Percentiles rank a stretch among this genome's conserved stretches.
Evolutionary conservation across 2,329 filamentous ascomycete genomes (phyloP).

Genomic region (Cladosporium sp.): DNA sequence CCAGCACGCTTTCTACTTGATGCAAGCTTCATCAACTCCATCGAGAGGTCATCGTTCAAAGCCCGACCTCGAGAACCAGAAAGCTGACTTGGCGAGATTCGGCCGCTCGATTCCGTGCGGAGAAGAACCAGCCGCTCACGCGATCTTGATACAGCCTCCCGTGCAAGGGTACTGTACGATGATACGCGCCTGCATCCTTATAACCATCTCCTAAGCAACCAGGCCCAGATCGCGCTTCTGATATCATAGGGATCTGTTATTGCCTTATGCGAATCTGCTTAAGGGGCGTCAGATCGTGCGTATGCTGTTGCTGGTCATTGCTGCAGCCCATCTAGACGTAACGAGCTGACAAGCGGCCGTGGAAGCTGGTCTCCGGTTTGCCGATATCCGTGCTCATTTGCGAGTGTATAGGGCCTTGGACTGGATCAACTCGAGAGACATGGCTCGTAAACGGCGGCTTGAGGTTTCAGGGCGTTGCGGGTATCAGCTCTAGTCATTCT

Average conservation of each 20-base stretch:
- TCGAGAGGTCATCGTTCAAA: background rate
- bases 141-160: no score
- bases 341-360: slow-evolving; percentile 1
- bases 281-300: background rate
- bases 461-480: background rate
- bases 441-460: background rate
- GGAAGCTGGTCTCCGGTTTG: slow-evolving; percentile 5
- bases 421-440: background rate
- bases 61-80: background rate
- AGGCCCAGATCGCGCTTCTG: background rate
- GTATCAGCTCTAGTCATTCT: no score
- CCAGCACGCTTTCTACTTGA: background rate
- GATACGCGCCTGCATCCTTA: background rate
- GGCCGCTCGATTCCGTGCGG: slow-evolving; percentile 1
- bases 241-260: background rate
- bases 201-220: slow-evolving; percentile 2
- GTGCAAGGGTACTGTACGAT: background rate
- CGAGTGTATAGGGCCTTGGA: background rate
- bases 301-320: background rate
- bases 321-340: slow-evolving; percentile 1
- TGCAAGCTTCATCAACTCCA: background rate
- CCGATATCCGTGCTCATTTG: background rate
- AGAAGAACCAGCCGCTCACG: background rate
- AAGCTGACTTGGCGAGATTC: slow-evolving; percentile 8
- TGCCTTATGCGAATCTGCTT: background rate